Evolutionary conservation across 1,284 basidiomycete species (phyloP).

Genomic region (Ustilago nuda): DNA sequence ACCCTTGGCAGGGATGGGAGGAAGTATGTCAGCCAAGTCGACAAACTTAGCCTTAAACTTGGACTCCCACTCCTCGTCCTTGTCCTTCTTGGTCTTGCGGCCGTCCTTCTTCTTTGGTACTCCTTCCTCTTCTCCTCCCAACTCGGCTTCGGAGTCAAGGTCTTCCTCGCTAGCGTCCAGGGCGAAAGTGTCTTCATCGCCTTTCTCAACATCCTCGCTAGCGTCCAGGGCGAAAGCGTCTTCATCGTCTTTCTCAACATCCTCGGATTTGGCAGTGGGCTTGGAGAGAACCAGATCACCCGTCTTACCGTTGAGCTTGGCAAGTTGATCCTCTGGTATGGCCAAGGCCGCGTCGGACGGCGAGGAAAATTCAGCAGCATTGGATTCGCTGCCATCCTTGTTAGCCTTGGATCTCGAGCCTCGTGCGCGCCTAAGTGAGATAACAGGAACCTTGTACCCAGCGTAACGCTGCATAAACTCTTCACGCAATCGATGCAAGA

Average conservation of each 20-base stretch:
- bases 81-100: slow-evolving; percentile 22
- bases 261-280: slow-evolving; percentile 22
- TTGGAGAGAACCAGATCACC: slow-evolving; percentile 33
- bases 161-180: slow-evolving; percentile 16
- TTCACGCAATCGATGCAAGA: slow-evolving; percentile 74
- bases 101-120: slow-evolving; percentile 14
- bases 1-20: slow-evolving; percentile 86
- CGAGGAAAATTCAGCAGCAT: slow-evolving; percentile 12
- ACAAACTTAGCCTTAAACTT: slow-evolving; percentile 74
- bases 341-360: slow-evolving; percentile 29
- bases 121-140: slow-evolving; percentile 11
- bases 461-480: slow-evolving; percentile 69
- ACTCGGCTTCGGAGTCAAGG: slow-evolving; percentile 9
- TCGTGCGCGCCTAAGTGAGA: slow-evolving; percentile 24
- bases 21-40: slow-evolving; percentile 80
- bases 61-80: slow-evolving; percentile 39
- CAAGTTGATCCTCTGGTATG: slow-evolving; percentile 40
- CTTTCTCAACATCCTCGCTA: slow-evolving; percentile 18
- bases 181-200: slow-evolving; percentile 9
- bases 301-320: slow-evolving; percentile 29
- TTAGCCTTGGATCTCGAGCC: slow-evolving; percentile 15
- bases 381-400: slow-evolving; percentile 4
- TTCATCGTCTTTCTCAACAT: slow-evolving; percentile 19
- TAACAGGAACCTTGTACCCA: slow-evolving; percentile 58
- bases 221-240: background rate